Percentiles rank a stretch among this genome's conserved stretches.
Conservation (phyloP, 495 filamentous ascomycete genomes). For the Talaromyces liani region DNA sequence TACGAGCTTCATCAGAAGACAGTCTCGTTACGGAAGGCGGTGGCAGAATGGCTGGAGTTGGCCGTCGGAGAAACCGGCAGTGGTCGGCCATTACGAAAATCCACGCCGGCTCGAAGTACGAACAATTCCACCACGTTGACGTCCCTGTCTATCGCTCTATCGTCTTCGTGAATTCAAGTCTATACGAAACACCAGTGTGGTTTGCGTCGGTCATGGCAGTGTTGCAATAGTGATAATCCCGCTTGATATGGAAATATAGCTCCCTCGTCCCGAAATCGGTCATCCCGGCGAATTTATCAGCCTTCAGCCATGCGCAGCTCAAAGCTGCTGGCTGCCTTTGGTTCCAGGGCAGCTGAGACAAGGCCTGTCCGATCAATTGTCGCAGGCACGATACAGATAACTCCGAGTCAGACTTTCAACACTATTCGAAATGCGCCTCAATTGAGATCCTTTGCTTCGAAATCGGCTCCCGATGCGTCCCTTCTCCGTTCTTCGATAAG, state of each 20-base stretch:
- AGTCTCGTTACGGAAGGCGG: constrained; percentile 19
- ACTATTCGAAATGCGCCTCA: neutral
- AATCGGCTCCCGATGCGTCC: neutral
- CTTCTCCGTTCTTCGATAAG: neutral
- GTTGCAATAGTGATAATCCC: constrained; percentile 4
- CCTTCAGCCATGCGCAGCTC: constrained; percentile 36
- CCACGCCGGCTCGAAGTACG: neutral
- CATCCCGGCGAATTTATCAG: constrained; percentile 2
- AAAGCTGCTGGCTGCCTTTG: constrained; percentile 30
- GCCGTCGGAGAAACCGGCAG: neutral
- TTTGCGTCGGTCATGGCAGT: constrained; percentile 3
- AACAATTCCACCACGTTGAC: neutral
- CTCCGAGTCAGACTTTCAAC: neutral
- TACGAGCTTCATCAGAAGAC: constrained; percentile 12
- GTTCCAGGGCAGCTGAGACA: constrained; percentile 16
- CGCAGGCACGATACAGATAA: neutral
- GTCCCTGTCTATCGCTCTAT: neutral
- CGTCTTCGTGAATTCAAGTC: neutral
- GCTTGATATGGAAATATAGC: constrained; percentile 31
- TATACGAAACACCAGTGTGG: neutral
- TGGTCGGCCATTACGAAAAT: constrained; percentile 1
- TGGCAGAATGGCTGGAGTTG: constrained; percentile 19
- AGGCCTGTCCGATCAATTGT: neutral
- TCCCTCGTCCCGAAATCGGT: constrained; percentile 9
- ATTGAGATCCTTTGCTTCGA: neutral